These are phyloP conservation scores for Monilinia fructigena DNA, from an alignment of 2,329 filamentous ascomycete species.

Conservation along the genomic window DNA sequence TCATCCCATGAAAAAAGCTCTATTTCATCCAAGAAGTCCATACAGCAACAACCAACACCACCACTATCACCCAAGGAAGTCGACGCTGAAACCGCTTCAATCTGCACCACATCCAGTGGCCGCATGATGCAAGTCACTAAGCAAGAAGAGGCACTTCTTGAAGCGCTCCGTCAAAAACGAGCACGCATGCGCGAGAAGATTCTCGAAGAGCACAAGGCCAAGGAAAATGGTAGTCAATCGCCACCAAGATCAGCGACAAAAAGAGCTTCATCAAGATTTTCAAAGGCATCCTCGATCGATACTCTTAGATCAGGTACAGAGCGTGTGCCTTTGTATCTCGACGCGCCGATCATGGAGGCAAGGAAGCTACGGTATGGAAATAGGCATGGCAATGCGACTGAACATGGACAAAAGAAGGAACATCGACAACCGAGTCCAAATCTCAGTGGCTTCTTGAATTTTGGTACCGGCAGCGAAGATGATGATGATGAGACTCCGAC, in stretches of 20 bases:
- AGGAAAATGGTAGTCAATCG: conserved; percentile 24
- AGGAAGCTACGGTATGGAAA: conserved; percentile 7
- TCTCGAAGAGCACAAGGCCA: conserved; percentile 37
- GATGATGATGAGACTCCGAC: conserved; percentile 37
- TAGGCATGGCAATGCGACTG: background rate
- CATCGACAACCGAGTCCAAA: conserved; percentile 38
- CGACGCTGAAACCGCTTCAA: conserved; percentile 31
- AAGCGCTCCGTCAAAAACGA: conserved; percentile 50
- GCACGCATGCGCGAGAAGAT: conserved; percentile 48
- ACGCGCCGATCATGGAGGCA: conserved; percentile 31
- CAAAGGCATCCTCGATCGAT: conserved; percentile 27
- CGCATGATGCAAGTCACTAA: conserved; percentile 51
- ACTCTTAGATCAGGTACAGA: conserved; percentile 30
- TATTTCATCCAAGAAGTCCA: conserved; percentile 23
- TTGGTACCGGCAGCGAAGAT: conserved; percentile 31
- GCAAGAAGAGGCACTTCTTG: conserved; percentile 52
- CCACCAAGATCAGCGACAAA: conserved; percentile 27
- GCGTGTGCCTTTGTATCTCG: conserved; percentile 35
- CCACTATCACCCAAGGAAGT: conserved; percentile 34
- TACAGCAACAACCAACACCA: conserved; percentile 35
- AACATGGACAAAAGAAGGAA: conserved; percentile 25
- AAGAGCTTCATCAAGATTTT: conserved; percentile 25
- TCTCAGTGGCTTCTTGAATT: conserved; percentile 35
- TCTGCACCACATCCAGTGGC: conserved; percentile 28
- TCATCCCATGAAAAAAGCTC: conserved; percentile 12